phyloP scores from a whole-genome alignment of 2,329 filamentous ascomycete species.

The Venturiaceae sp. region DNA sequence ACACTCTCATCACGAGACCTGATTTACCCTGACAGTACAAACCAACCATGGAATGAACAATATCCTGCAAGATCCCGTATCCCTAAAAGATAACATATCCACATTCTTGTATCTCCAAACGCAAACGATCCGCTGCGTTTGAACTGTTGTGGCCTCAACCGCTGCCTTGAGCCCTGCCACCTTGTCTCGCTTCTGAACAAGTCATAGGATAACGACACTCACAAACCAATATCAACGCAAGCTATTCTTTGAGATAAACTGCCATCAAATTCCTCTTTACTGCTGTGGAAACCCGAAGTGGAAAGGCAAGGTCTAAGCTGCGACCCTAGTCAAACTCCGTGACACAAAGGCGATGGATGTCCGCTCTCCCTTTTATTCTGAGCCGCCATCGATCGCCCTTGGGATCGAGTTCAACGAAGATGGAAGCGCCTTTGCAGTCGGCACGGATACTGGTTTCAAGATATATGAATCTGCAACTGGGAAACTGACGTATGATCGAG shows the following conservation, averaged over 20 bases:
- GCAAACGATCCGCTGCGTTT: neutral
- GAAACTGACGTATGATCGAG: conserved; percentile 19
- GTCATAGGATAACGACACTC: neutral
- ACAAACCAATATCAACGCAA: neutral
- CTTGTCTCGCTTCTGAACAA: neutral
- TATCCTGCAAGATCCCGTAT: neutral
- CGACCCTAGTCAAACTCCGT: neutral
- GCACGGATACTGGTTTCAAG: conserved; percentile 81
- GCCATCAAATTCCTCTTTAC: neutral
- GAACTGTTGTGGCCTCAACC: neutral
- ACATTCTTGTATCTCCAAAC: neutral
- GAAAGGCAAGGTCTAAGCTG: neutral
- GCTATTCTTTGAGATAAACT: neutral
- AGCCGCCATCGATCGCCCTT: conserved; percentile 13
- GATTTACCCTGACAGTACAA: too few species aligned
- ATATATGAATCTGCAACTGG: conserved; percentile 27
- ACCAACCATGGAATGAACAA: neutral
- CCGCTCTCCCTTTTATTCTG: conserved; percentile 5
- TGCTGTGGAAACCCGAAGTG: neutral
- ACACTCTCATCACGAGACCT: too few species aligned
- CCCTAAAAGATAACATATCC: neutral
- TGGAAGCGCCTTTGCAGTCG: conserved; percentile 76
- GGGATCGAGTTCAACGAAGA: conserved; percentile 63
- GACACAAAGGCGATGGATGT: conserved; percentile 3
- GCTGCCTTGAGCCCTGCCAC: neutral